Base-by-base conservation (phyloP, 192 early-diverging fungal species). In the Helicostylum pulchrum region DNA sequence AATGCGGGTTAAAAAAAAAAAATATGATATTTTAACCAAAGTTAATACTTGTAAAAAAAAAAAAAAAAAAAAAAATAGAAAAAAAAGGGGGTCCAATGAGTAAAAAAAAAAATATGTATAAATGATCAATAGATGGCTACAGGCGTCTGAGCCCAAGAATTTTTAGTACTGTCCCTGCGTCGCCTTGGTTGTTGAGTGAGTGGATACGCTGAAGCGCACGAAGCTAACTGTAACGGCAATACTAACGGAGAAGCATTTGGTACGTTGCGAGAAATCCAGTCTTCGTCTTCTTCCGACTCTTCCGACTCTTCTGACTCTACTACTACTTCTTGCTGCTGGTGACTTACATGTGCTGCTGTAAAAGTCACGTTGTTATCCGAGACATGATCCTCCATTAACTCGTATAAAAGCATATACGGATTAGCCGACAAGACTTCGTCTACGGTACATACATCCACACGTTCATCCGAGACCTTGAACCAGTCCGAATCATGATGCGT, bases 401-500 rank as follows among this genome's bases (percentile, higher is more conserved):
- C 86, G 51, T 90, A 90, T 8, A 90, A 66, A 17, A 86, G 74
- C 77, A 90, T 77, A 52, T 88, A 90, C 3, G 88, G 88, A 64
- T 90, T 90, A 3, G 85, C 77, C 15, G 77, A 67, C 62, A 90
- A 69, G 7, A 88, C 88, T 51, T 82, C 76, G 9, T 81, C 70
- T 12, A 88, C 42, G 0, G 81, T 71, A n/a, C 79, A 81, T 12
- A 78, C 65, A 47, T 85, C 82, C 4, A 90, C 88, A 20, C 79
- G 77, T 57, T 88, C 86, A 56, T 90, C 88, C 1, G 88, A 90
- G 12, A 88, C 70, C 55, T 81, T 71, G 51, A 85, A 84, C 88
- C 88, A 90, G 49, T 85, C 76, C 7, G 83, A 75, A 45, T 51
- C 62, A 51, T 64, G 62, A 15, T 20, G 47, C 39, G 42, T 21